Base-by-base conservation (phyloP, 805 yeast species). In the Torulaspora maleeae region DNA sequence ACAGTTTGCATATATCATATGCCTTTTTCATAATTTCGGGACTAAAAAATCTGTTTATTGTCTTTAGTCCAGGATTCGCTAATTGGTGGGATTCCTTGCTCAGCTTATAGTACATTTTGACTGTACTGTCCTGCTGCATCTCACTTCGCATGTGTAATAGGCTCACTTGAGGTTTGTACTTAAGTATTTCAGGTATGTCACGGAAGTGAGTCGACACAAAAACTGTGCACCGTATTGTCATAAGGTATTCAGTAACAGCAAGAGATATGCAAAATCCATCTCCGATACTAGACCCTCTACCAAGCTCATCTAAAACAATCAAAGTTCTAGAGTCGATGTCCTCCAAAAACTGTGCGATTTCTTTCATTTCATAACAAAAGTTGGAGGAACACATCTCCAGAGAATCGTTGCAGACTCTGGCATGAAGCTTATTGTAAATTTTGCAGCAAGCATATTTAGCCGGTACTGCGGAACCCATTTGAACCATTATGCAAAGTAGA, bases 231-330 rank as follows among this genome's bases (percentile, higher is more conserved):
- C 51, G 51, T 1, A 56, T 50, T 1, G 45, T 42, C 0, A 68
- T 49, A 10, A 75, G 49, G 38, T 61, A 59, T 47, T 76, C 77
- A 19, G 69, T 56, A 2, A 71, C 67, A 5, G 77, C 74, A 20
- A 71, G 60, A 2, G 78, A 72, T 2, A 79, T 68, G 1, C 82
- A 67, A 41, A 77, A 72, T 0, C 83, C 82, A 54, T 79, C 82
- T 8, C 69, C 68, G 7, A 68, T 58, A 32, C 75, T 69, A 1
- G 79, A 61, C 27, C 81, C 80, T 36, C 82, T 62, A 1, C 83
- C 83, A 24, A 79, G 56, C 45, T 79, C 83, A 54, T 80, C 84
- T 27, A 79, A 59, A 1, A 79, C 63, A 0, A 79, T 57, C 17
- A 79, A 59, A 3, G 67, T 59, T 0, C 56, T 41, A 3, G 56